These are phyloP conservation scores for Aspergillus cavernicola DNA, from an alignment of 495 filamentous ascomycete species.

Conservation along the genomic window DNA sequence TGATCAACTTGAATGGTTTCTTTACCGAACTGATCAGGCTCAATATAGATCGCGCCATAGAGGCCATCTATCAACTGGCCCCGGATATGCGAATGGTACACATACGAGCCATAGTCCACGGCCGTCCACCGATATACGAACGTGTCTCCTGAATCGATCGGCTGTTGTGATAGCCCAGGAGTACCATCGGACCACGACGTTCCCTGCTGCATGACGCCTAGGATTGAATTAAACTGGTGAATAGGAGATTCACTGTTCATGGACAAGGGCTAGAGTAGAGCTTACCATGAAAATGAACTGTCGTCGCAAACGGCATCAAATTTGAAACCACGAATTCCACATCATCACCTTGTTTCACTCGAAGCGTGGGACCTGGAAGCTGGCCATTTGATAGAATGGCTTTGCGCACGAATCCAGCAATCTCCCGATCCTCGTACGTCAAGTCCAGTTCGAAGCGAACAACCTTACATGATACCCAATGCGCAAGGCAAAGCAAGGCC, in stretches of 20 bases:
- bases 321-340: slow-evolving; percentile 60
- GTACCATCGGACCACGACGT: slow-evolving; percentile 54
- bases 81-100: slow-evolving; percentile 51
- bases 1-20: slow-evolving; percentile 46
- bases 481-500: slow-evolving; percentile 5
- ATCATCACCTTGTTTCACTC: slow-evolving; percentile 57
- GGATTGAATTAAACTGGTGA: background rate
- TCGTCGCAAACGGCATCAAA: slow-evolving; percentile 48
- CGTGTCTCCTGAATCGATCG: slow-evolving; percentile 40
- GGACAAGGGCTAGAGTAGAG: background rate
- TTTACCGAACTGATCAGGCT: slow-evolving; percentile 23
- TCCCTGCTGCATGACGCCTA: slow-evolving; percentile 35
- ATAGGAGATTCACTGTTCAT: too few species aligned
- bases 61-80: slow-evolving; percentile 55
- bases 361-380: slow-evolving; percentile 55
- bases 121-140: slow-evolving; percentile 49
- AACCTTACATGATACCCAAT: slow-evolving; percentile 10
- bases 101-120: slow-evolving; percentile 27
- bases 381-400: slow-evolving; percentile 57
- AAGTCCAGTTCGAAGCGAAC: slow-evolving; percentile 32
- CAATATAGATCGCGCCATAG: slow-evolving; percentile 51
- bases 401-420: slow-evolving; percentile 35
- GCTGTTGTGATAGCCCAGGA: slow-evolving; percentile 45
- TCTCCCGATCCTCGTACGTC: slow-evolving; percentile 28
- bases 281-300: slow-evolving; percentile 52